These are phyloP conservation scores for Leccinum olivaceopallidum DNA, from an alignment of 768 basidiomycete genomes.

Conservation along the genomic window DNA sequence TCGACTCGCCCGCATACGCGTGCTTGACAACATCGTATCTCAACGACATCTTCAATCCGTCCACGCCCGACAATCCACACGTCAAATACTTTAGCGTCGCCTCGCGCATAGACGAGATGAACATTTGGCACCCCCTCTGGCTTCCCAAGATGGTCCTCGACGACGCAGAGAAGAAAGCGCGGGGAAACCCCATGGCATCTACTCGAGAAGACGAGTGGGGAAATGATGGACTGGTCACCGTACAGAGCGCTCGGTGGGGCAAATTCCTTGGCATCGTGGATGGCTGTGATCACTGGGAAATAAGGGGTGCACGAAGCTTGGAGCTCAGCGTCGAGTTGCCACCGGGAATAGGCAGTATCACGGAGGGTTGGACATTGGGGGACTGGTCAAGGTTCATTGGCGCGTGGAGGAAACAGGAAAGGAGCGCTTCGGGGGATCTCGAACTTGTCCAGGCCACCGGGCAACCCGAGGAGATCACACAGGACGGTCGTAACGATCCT, in stretches of 20 bases:
- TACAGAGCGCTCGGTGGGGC: constrained; percentile 95
- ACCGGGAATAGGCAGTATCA: constrained; percentile 44
- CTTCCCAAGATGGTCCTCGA: constrained; percentile 94
- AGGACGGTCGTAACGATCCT: constrained; percentile 46
- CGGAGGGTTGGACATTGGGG: constrained; percentile 42
- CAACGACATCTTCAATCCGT: constrained; percentile 77
- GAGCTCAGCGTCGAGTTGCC: constrained; percentile 64
- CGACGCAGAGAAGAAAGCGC: constrained; percentile 66
- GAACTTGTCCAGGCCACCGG: constrained; percentile 27
- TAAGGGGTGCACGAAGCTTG: constrained; percentile 83
- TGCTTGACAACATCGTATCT: constrained; percentile 88
- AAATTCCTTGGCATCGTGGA: constrained; percentile 91
- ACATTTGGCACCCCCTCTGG: constrained; percentile 95
- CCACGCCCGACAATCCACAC: constrained; percentile 71
- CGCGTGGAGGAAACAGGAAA: constrained; percentile 61
- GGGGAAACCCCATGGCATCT: constrained; percentile 42
- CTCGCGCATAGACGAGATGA: constrained; percentile 64
- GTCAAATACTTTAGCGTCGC: constrained; percentile 95
- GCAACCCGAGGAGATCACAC: constrained; percentile 23
- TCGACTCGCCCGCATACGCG: constrained; percentile 96
- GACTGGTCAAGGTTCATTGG: constrained; percentile 67
- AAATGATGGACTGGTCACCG: constrained; percentile 89
- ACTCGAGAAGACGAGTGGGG: constrained; percentile 61
- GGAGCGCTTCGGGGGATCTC: constrained; percentile 37
- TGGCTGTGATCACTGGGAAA: constrained; percentile 95